Conservation (phyloP, 2,329 filamentous ascomycete species). For the Penicillium vulpinum region DNA sequence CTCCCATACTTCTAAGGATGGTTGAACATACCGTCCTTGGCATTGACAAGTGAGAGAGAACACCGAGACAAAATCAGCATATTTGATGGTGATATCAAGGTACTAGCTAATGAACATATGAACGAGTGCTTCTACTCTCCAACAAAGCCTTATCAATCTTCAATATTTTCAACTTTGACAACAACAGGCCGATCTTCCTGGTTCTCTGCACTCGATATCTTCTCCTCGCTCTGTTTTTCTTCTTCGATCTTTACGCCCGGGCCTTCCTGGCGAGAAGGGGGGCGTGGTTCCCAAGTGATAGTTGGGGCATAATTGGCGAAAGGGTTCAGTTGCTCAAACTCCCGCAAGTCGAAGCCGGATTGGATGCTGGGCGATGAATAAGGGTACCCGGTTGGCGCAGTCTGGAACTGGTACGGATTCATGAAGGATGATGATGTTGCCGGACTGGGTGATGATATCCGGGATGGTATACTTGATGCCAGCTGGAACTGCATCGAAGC, state of each 20-base stretch:
- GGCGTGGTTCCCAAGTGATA: conserved; percentile 6
- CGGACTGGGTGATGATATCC: neutral
- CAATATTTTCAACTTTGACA: neutral
- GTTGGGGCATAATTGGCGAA: neutral
- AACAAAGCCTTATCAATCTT: neutral
- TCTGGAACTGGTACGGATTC: neutral
- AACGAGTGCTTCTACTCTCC: neutral
- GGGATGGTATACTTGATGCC: neutral
- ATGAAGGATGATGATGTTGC: neutral
- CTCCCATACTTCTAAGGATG: neutral
- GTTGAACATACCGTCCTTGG: neutral
- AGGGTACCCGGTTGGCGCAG: neutral
- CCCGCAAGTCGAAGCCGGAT: neutral
- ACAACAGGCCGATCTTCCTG: neutral
- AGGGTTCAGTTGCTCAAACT: neutral
- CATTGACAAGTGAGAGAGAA: neutral
- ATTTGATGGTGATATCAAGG: neutral
- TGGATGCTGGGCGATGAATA: neutral
- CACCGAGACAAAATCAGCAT: neutral
- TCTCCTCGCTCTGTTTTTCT: neutral
- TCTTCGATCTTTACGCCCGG: neutral
- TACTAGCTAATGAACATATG: neutral
- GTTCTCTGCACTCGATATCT: neutral
- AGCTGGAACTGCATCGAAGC: neutral
- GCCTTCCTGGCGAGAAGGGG: neutral